A percentile compares a stretch with the other conserved stretches of the same genome.
Evolutionary conservation across 805 yeast genomes (phyloP).

Genomic region (Saccharomycopsis malanga): DNA sequence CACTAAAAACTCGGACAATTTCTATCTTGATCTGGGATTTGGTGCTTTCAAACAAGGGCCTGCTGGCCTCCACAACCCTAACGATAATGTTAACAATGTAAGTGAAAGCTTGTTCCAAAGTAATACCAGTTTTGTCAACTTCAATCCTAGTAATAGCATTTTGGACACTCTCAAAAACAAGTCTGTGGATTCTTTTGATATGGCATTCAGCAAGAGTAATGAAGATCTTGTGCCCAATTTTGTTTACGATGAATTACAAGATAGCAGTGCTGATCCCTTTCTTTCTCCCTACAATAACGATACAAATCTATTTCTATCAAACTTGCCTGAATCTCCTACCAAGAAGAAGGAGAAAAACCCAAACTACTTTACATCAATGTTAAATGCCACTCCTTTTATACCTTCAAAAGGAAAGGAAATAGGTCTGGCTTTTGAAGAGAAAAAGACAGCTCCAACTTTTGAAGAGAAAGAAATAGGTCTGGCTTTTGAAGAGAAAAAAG

Average conservation of each 20-base stretch:
- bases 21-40: neutral
- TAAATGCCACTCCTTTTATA: no score
- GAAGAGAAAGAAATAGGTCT: no score
- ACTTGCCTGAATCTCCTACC: no score
- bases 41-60: neutral
- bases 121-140: neutral
- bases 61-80: neutral
- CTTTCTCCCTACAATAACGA: no score
- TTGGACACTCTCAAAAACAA: conserved; percentile 10
- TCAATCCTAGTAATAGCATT: neutral
- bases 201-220: neutral
- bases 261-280: neutral
- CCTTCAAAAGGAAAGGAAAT: no score
- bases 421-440: no score
- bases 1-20: neutral
- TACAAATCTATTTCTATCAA: no score
- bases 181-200: conserved; percentile 10
- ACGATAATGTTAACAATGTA: neutral
- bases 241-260: conserved; percentile 1
- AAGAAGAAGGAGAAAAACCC: no score
- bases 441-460: no score
- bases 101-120: neutral
- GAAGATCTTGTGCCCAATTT: conserved; percentile 4
- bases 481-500: no score
- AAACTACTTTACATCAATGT: no score